Conservation (phyloP, 2,329 filamentous ascomycete genomes). For the Teratosphaeria destructans region DNA sequence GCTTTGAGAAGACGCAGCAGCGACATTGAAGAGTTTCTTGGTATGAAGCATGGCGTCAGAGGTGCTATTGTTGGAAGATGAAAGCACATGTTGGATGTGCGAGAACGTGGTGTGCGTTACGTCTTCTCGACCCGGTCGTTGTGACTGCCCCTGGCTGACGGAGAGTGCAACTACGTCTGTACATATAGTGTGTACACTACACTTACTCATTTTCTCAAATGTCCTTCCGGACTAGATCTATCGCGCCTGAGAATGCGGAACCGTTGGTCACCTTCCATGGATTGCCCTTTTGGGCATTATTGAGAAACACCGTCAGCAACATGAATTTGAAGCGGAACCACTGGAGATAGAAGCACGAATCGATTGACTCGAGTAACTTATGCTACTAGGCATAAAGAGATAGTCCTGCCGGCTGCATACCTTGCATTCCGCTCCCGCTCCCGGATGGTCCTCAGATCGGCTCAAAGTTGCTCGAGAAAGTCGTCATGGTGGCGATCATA, state of each 20-base stretch:
- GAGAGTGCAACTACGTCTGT: background rate
- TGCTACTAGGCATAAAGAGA: too few relatives aligned
- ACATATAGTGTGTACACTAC: background rate
- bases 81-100: background rate
- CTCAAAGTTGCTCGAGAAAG: too few relatives aligned
- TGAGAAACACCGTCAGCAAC: too few relatives aligned
- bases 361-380: too few relatives aligned
- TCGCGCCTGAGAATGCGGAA: background rate
- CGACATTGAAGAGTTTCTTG: conserved; percentile 18
- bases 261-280: too few relatives aligned
- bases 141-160: background rate
- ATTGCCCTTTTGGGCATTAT: too few relatives aligned
- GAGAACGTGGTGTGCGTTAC: background rate
- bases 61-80: background rate
- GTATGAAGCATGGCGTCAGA: conserved; percentile 1
- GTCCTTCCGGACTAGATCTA: background rate
- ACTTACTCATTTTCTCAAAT: background rate
- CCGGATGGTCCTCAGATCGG: too few relatives aligned
- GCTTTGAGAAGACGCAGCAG: conserved; percentile 28
- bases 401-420: too few relatives aligned
- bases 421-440: too few relatives aligned
- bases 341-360: too few relatives aligned
- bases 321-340: too few relatives aligned
- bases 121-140: background rate
- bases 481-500: too few relatives aligned